phyloP scores from a whole-genome alignment of 2,329 filamentous ascomycete species.

The Madurella mycetomatis region DNA sequence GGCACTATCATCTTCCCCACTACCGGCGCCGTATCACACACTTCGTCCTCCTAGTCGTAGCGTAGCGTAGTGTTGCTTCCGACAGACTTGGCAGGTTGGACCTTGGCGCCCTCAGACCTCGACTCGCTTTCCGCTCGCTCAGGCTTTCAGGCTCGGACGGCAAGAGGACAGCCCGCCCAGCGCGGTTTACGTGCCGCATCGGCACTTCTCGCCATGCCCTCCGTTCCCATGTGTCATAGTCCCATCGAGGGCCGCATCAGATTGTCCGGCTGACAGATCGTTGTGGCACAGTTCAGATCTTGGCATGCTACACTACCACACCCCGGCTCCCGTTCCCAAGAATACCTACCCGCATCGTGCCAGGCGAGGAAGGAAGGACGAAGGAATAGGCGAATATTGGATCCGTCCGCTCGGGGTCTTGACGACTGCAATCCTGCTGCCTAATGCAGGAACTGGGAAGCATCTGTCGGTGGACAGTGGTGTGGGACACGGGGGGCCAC shows the following conservation, averaged over 20 bases:
- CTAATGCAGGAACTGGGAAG: not conserved
- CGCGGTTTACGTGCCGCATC: not conserved
- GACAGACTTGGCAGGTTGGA: not conserved
- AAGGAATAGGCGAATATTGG: not conserved
- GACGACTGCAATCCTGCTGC: not conserved
- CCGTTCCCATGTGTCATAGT: constrained; percentile 16
- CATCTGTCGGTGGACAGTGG: not conserved
- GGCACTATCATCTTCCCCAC: not conserved
- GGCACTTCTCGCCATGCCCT: constrained; percentile 1
- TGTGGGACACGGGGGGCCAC: not conserved
- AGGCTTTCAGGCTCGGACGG: not conserved
- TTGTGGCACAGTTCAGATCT: constrained; percentile 12
- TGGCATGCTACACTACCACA: constrained; percentile 9
- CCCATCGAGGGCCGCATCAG: constrained; percentile 1
- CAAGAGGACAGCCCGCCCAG: not conserved
- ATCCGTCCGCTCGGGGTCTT: not conserved
- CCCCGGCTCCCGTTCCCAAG: not conserved
- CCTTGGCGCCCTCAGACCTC: not conserved
- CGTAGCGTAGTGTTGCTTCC: not conserved
- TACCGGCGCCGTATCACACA: not conserved
- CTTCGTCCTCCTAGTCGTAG: not conserved
- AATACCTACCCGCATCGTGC: constrained; percentile 4
- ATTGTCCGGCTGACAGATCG: constrained; percentile 19
- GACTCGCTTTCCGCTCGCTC: not conserved
- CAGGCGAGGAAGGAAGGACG: not conserved